phyloP scores from a whole-genome alignment of 805 yeast genomes.

The Starmerella stellata region DNA sequence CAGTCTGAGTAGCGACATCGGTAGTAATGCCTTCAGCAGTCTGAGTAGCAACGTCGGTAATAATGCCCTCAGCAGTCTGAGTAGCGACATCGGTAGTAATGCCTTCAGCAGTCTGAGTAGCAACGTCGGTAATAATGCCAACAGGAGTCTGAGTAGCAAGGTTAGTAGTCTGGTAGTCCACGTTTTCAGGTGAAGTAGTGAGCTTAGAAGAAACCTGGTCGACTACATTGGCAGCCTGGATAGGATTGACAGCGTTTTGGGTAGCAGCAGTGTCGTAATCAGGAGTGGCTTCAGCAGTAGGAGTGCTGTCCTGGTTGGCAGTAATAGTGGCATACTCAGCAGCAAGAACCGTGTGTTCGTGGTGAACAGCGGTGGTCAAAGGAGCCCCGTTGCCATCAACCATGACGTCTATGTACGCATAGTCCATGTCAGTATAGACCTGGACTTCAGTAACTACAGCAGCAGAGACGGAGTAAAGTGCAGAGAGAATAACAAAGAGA shows the following conservation, averaged over 20 bases:
- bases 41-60: slow-evolving; percentile 1
- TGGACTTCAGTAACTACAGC: slow-evolving; percentile 15
- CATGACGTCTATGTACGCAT: slow-evolving; percentile 15
- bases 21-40: no score
- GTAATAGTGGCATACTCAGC: not conserved
- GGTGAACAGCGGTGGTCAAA: slow-evolving; percentile 9
- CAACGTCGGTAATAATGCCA: no score
- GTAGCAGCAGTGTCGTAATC: not conserved
- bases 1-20: slow-evolving; percentile 1
- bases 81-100: not conserved
- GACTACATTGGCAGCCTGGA: not conserved
- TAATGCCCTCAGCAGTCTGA: not conserved
- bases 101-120: not conserved
- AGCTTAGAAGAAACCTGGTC: no score
- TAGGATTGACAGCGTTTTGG: not conserved
- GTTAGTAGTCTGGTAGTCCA: no score
- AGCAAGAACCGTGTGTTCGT: not conserved
- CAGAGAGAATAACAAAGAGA: not conserved
- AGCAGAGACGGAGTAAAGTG: not conserved
- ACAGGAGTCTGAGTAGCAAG: not conserved
- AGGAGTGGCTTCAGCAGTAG: not conserved
- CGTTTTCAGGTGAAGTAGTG: no score
- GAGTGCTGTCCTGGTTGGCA: no score
- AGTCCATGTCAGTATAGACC: slow-evolving; percentile 14
- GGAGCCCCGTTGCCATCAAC: slow-evolving; percentile 16